phyloP scores from a whole-genome alignment of 495 filamentous ascomycete genomes.

The Tetracladium setigerum region DNA sequence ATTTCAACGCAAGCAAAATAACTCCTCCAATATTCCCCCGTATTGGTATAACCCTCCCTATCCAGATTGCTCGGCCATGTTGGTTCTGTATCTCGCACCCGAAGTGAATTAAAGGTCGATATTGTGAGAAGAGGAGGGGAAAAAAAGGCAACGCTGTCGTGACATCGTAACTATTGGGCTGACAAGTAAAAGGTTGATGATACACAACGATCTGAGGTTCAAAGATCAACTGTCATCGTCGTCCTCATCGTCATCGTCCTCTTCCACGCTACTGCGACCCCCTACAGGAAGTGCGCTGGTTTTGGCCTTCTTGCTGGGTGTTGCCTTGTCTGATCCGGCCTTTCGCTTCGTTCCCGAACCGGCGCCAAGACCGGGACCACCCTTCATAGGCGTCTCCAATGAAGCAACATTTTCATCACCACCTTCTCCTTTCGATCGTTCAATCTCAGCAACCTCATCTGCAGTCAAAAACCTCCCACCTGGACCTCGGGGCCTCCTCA shows the following conservation, averaged over 20 bases:
- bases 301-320: constrained; percentile 50
- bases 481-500: constrained; percentile 92
- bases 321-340: constrained; percentile 29
- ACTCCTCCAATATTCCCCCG: background rate
- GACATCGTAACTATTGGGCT: constrained; percentile 19
- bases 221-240: constrained; percentile 30
- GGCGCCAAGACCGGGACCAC: constrained; percentile 35
- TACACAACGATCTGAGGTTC: background rate
- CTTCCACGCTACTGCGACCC: constrained; percentile 17
- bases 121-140: constrained; percentile 1
- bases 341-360: constrained; percentile 30
- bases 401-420: constrained; percentile 25
- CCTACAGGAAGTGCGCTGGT: constrained; percentile 28
- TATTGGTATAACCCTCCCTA: constrained; percentile 12
- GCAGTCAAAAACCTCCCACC: constrained; percentile 95
- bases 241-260: constrained; percentile 47
- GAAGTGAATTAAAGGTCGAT: constrained; percentile 9
- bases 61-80: background rate
- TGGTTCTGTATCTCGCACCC: constrained; percentile 5
- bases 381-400: constrained; percentile 31
- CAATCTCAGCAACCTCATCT: constrained; percentile 93
- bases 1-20: constrained; percentile 2
- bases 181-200: constrained; percentile 8
- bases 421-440: constrained; percentile 44
- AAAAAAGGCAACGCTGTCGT: constrained; percentile 23